Evolutionary conservation across 768 basidiomycete species (phyloP).

Genomic region (Tylopilus balloui): DNA sequence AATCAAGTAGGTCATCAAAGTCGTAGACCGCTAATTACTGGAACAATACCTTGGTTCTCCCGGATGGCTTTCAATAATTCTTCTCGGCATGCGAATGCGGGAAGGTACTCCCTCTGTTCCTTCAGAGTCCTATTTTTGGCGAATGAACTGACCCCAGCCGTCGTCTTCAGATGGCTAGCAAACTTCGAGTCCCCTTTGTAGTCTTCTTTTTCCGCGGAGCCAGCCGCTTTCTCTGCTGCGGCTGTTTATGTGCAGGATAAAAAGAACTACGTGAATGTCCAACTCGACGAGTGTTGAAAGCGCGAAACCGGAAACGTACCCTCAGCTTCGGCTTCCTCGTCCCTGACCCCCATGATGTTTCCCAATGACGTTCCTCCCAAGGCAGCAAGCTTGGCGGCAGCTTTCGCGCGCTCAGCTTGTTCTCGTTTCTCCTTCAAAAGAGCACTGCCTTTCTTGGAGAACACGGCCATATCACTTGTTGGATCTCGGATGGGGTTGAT

Average conservation of each 20-base stretch:
- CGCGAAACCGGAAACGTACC: conserved; percentile 48
- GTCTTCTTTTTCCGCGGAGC: conserved; percentile 53
- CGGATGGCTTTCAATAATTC: conserved; percentile 83
- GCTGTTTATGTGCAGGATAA: conserved; percentile 41
- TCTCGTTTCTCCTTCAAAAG: conserved; percentile 95
- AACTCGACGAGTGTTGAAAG: conserved; percentile 42
- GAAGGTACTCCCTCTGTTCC: conserved; percentile 94
- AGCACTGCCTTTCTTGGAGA: conserved; percentile 94
- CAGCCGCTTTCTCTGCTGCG: conserved; percentile 44
- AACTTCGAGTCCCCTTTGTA: conserved; percentile 97
- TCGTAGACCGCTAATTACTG: no score
- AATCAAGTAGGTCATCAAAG: neutral
- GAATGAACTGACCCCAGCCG: conserved; percentile 75
- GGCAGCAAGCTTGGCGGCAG: conserved; percentile 90
- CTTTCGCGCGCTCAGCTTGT: conserved; percentile 93
- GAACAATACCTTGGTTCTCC: conserved; percentile 82
- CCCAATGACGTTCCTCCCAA: conserved; percentile 92
- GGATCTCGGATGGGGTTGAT: conserved; percentile 94
- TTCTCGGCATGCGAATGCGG: conserved; percentile 96
- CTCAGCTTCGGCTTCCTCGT: conserved; percentile 90
- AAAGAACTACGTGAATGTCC: conserved; percentile 75
- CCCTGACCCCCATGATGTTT: conserved; percentile 96
- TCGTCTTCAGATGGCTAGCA: conserved; percentile 84
- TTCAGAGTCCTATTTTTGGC: conserved; percentile 79
- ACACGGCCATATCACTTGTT: conserved; percentile 92